A percentile compares a stretch with the other conserved stretches of the same genome.
These are phyloP conservation scores for Corylus heterophylla DNA, from an alignment of 306 rosid genomes.

Conservation along the genomic window DNA sequence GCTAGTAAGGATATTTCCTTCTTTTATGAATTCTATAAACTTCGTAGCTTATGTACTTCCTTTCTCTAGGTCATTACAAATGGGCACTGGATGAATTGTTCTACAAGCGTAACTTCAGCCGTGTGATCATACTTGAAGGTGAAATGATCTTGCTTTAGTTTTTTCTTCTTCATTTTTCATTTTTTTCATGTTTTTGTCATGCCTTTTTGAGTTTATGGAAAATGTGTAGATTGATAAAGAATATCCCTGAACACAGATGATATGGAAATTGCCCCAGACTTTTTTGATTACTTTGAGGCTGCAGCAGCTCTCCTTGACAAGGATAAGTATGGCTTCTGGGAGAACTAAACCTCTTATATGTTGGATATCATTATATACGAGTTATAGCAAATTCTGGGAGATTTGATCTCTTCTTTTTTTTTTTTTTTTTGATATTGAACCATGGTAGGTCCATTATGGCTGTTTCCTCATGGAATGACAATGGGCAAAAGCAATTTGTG, in stretches of 20 bases:
- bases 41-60: slow-evolving; percentile 8
- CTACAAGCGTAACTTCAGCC: slow-evolving; percentile 75
- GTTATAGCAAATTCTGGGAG: background rate
- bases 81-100: slow-evolving; percentile 93
- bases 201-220: background rate
- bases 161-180: background rate
- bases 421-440: slow-evolving; percentile 26
- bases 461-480: slow-evolving; percentile 98
- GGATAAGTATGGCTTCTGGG: slow-evolving; percentile 69
- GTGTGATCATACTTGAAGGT: slow-evolving; percentile 97
- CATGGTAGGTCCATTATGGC: slow-evolving; percentile 84
- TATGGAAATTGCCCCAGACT: slow-evolving; percentile 99
- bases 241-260: slow-evolving; percentile 65
- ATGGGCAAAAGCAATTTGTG: slow-evolving; percentile 95
- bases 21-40: background rate
- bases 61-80: slow-evolving; percentile 82
- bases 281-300: slow-evolving; percentile 92
- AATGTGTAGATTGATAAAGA: slow-evolving; percentile 22
- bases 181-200: background rate
- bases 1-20: slow-evolving; percentile 55
- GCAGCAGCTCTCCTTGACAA: slow-evolving; percentile 75
- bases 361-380: slow-evolving; percentile 2
- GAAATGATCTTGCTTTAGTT: slow-evolving; percentile 36
- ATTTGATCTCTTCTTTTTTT: slow-evolving; percentile 24
- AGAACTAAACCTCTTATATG: slow-evolving; percentile 16